Evolutionary conservation across 208 protist genomes (phyloP), one percentile per base, ranked within the genome.

Genomic region (Trypanosoma congolense): DNA sequence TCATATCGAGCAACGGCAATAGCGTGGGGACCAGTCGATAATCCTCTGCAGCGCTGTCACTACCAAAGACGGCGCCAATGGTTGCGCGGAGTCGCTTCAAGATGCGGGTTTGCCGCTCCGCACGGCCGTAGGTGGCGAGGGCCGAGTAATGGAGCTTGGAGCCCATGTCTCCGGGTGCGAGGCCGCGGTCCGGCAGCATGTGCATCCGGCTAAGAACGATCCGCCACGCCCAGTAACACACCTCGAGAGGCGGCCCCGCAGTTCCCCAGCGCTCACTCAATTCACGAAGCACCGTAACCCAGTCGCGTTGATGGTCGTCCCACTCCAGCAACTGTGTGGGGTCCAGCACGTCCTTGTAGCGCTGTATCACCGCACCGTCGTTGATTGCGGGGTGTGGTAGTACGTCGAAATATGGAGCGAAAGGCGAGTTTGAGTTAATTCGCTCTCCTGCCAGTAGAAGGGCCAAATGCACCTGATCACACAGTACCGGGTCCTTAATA

Each of bases 141-240:
- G 74, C 76, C 31, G 64, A 75, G 73, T 91, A 91, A 65, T 71
- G 71, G 9, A 91, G 67, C 9, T 52, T 55, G 22, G 73, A 77
- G 31, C 80, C 80, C 16, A 75, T 38, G 24, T 78, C 69, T 50
- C 77, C 71, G 26, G 83, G 77, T 3, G 76, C 73, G 31, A 70
- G 44, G 1, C 77, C 80, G 21, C 64, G 54, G 38, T 70, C 61
- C 8, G 83, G 83, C 21, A 91, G 72, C 56, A 91, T 53, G 75
- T 87, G 80, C 71, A 82, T 85, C 36, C 83, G 79, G 28, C 61
- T 61, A 29, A 91, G 55, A 8, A 91, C 77, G 6, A 75, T 87
- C 26, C 83, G 76, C 61, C 85, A 67, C 0, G 83, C 78, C 83
- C 83, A 91, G 69, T 91, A 83, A n/a, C 74, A 79, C 10, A 91